Conservation (phyloP, 192 early-diverging fungal species). For the Chytriomyces confervae region DNA sequence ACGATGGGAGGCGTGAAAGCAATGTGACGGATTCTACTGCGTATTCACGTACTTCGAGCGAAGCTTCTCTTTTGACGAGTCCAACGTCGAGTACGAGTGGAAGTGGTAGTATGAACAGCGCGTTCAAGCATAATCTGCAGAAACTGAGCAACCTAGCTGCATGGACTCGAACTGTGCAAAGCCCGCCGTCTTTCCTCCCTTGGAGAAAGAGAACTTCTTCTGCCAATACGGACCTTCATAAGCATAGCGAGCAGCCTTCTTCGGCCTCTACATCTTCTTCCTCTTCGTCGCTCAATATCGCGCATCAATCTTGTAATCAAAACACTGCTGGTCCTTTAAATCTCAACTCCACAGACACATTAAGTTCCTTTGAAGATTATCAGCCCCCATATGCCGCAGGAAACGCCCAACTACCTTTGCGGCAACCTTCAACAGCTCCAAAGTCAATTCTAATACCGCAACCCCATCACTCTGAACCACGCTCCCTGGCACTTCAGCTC, state of each 20-base stretch:
- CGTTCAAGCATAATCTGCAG: no score
- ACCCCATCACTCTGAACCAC: slow-evolving; percentile 1
- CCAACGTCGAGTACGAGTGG: no score
- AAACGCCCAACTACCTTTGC: not conserved
- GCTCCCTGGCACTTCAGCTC: not conserved
- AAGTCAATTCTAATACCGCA: not conserved
- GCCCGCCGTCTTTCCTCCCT: no score
- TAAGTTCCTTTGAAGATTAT: not conserved
- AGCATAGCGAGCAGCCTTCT: no score
- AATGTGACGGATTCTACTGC: not conserved
- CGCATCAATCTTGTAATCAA: not conserved
- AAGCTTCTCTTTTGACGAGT: not conserved
- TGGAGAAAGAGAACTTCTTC: no score
- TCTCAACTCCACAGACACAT: not conserved
- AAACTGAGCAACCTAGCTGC: no score
- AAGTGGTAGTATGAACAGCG: no score
- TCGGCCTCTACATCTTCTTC: no score
- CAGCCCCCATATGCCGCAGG: not conserved
- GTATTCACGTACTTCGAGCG: not conserved
- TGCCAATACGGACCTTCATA: no score
- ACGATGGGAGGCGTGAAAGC: not conserved
- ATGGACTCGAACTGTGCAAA: no score
- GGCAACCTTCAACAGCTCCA: not conserved
- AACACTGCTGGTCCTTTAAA: not conserved
- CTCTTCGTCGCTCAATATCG: no score